phyloP scores from a whole-genome alignment of 2,329 filamentous ascomycete genomes.

The Saccharata proteae region DNA sequence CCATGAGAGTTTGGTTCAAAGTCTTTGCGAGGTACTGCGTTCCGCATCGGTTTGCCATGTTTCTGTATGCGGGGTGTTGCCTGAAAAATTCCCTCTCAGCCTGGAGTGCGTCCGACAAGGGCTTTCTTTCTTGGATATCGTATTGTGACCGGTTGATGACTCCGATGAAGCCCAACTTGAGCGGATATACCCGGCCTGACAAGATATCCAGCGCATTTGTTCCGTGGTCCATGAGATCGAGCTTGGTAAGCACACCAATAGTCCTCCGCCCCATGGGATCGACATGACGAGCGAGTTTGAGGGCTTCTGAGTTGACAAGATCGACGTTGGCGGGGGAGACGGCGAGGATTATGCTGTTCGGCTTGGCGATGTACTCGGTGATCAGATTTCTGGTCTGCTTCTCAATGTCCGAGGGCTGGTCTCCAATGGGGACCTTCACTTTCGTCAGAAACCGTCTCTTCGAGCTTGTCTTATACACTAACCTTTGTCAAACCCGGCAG shows the following conservation, averaged over 20 bases:
- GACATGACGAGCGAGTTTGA: conserved; percentile 94
- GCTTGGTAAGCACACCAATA: conserved; percentile 91
- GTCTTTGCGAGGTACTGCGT: conserved; percentile 92
- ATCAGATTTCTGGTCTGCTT: conserved; percentile 96
- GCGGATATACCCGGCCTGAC: conserved; percentile 89
- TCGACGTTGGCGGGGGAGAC: conserved; percentile 97
- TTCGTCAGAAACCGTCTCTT: conserved; percentile 20
- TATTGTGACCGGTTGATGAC: conserved; percentile 97
- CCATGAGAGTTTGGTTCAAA: conserved; percentile 88
- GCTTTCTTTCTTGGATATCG: conserved; percentile 91
- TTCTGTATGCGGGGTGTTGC: conserved; percentile 92
- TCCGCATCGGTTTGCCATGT: conserved; percentile 86
- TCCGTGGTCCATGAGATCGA: conserved; percentile 97
- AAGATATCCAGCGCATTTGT: conserved; percentile 96
- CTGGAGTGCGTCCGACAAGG: conserved; percentile 74
- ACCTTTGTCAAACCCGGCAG: conserved; percentile 92
- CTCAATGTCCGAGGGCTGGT: conserved; percentile 95
- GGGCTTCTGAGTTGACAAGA: conserved; percentile 92
- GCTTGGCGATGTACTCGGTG: conserved; percentile 96
- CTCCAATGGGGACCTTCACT: conserved; percentile 77
- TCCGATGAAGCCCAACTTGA: conserved; percentile 96
- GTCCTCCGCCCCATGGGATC: conserved; percentile 89
- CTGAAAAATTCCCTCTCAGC: conserved; percentile 92
- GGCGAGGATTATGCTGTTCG: conserved; percentile 93
- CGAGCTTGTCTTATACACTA: too few relatives aligned